These are phyloP conservation scores for Camelina hispida DNA, from an alignment of 345 rosid genomes.

Conservation along the genomic window DNA sequence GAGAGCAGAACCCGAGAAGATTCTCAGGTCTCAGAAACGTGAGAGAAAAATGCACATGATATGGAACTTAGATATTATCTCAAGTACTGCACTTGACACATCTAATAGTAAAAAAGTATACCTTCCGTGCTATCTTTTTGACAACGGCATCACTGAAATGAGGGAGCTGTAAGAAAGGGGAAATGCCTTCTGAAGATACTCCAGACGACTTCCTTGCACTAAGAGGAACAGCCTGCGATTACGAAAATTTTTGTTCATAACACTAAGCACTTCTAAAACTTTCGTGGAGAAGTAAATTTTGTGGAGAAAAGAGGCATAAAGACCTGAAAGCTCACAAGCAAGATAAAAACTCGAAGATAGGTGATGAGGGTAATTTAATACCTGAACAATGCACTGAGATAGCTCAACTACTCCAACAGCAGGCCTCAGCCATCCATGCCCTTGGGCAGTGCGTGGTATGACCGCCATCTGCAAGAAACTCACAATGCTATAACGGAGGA, in stretches of 20 bases:
- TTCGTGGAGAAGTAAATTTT: conserved; percentile 9
- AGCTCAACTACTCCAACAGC: conserved; percentile 94
- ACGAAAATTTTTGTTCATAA: conserved; percentile 24
- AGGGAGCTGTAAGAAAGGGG: conserved; percentile 96
- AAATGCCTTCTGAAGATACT: conserved; percentile 86
- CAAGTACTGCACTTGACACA: conserved; percentile 28
- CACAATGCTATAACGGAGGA: conserved; percentile 18
- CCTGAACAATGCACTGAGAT: conserved; percentile 97
- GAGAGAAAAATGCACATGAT: conserved; percentile 18
- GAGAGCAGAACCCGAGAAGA: conserved; percentile 24
- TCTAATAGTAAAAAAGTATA: conserved; percentile 38
- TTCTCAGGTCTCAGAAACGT: background rate
- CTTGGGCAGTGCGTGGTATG: conserved; percentile 83
- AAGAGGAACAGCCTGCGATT: conserved; percentile 92
- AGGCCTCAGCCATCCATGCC: conserved; percentile 99
- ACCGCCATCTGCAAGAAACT: conserved; percentile 80
- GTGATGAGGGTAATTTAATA: conserved; percentile 38
- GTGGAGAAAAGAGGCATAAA: conserved; percentile 9
- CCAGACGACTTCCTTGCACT: conserved; percentile 90
- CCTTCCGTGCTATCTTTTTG: conserved; percentile 96
- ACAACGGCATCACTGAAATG: conserved; percentile 78
- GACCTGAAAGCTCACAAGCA: conserved; percentile 10
- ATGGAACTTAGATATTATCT: conserved; percentile 1
- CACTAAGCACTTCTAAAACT: conserved; percentile 26
- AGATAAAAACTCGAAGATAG: conserved; percentile 6